Conservation (phyloP, 2,329 filamentous ascomycete species). For the Trichothecium sympodiale region DNA sequence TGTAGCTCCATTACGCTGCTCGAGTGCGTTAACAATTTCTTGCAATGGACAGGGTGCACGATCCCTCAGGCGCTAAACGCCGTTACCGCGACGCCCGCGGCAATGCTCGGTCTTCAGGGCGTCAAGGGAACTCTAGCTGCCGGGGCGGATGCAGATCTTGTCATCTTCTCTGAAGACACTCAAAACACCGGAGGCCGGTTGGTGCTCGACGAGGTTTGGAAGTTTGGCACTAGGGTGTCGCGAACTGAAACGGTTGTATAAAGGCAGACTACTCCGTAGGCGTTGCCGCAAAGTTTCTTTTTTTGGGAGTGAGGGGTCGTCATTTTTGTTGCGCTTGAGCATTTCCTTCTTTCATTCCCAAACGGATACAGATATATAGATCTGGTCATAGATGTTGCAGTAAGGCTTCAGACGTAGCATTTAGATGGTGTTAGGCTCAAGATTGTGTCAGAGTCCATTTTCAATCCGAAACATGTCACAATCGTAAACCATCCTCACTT, state of each 20-base stretch:
- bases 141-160: slow-evolving; percentile 58
- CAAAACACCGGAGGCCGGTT: slow-evolving; percentile 37
- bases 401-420: no score
- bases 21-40: slow-evolving; percentile 74
- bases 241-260: slow-evolving; percentile 8
- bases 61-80: slow-evolving; percentile 59
- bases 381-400: no score
- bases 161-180: slow-evolving; percentile 51
- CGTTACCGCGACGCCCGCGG: slow-evolving; percentile 67
- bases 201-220: slow-evolving; percentile 67
- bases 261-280: not conserved
- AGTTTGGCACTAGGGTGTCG: slow-evolving; percentile 52
- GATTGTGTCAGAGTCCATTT: no score
- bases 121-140: slow-evolving; percentile 55
- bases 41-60: slow-evolving; percentile 59
- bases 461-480: no score
- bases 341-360: no score
- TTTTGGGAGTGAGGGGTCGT: no score
- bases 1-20: slow-evolving; percentile 58
- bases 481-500: no score
- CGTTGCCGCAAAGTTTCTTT: no score
- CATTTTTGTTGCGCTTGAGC: no score
- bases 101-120: slow-evolving; percentile 58
- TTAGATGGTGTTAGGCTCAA: no score
- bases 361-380: no score